phyloP scores from a whole-genome alignment of 306 rosid genomes.

The Cajanus cajan region DNA sequence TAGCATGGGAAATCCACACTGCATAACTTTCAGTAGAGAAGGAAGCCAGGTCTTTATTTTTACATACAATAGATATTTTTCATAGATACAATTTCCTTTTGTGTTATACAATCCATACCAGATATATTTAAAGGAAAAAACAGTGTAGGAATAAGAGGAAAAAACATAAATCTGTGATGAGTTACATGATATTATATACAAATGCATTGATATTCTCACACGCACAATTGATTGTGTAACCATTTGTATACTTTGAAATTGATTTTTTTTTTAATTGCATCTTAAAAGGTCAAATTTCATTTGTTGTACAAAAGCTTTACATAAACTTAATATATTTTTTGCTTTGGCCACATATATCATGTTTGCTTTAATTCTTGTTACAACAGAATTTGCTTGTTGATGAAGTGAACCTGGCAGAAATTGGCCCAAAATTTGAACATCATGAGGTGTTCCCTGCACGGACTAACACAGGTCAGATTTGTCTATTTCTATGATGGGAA shows the following conservation, averaged over 20 bases:
- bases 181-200: not conserved
- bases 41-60: constrained; percentile 56
- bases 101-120: not conserved
- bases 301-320: not conserved
- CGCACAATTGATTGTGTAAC: constrained; percentile 19
- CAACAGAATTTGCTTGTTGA: constrained; percentile 79
- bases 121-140: constrained; percentile 29
- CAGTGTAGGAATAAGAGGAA: constrained; percentile 6
- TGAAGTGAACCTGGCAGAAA: constrained; percentile 74
- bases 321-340: not conserved
- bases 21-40: constrained; percentile 65
- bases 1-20: constrained; percentile 98
- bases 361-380: constrained; percentile 27
- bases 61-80: not conserved
- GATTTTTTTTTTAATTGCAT: not conserved
- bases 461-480: constrained; percentile 80
- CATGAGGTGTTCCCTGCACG: constrained; percentile 92
- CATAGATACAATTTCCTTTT: not conserved
- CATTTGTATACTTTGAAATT: constrained; percentile 12
- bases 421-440: constrained; percentile 90
- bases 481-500: constrained; percentile 10
- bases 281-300: not conserved
- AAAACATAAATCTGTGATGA: not conserved
- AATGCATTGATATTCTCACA: not conserved
- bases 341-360: not conserved